phyloP scores from a whole-genome alignment of 208 protist genomes.

The Dictyostelium gargantuum region DNA sequence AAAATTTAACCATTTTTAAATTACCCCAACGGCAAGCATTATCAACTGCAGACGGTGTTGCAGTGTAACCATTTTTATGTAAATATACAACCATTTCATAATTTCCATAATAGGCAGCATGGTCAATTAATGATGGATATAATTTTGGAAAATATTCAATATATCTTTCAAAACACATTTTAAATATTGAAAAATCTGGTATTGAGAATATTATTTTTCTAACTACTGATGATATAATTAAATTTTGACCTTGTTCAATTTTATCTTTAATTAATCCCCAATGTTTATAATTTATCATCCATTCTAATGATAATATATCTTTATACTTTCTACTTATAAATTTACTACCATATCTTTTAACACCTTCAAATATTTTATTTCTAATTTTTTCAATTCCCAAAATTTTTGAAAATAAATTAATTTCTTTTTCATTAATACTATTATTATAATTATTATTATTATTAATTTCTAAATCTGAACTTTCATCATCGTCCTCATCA shows the following conservation, averaged over 20 bases:
- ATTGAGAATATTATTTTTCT: not conserved
- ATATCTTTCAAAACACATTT: not conserved
- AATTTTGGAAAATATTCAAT: not conserved
- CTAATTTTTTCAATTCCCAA: not conserved
- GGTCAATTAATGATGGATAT: not conserved
- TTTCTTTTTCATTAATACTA: not conserved
- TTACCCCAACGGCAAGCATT: not conserved
- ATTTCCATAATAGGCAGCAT: not conserved
- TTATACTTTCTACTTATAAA: not conserved
- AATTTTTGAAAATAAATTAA: not conserved
- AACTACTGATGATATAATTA: not conserved
- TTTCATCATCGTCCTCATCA: too few relatives aligned
- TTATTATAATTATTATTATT: not conserved
- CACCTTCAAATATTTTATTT: not conserved
- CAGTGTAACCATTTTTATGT: not conserved
- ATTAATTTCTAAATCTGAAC: not conserved
- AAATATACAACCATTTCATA: not conserved
- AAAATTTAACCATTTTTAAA: not conserved
- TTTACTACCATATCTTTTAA: not conserved
- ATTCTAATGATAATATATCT: not conserved
- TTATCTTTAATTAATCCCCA: constrained; percentile 10
- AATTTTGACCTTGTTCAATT: not conserved
- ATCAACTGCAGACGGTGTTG: not conserved
- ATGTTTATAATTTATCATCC: not conserved
- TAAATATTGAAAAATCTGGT: not conserved